Conservation (phyloP, 306 rosid genomes). For the Ormosia semicastrata region DNA sequence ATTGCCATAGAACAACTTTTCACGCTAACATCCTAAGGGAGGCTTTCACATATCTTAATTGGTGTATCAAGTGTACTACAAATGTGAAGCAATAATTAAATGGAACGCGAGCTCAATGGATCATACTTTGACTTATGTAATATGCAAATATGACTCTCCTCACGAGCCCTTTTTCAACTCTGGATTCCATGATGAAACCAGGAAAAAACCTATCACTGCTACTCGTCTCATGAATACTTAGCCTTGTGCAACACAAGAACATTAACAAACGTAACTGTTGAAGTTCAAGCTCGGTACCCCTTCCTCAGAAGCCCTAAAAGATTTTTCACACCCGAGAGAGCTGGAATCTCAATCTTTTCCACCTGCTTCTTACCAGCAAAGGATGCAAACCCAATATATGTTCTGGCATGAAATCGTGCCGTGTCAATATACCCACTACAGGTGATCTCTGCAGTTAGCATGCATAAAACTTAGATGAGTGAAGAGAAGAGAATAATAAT, state of each 20-base stretch:
- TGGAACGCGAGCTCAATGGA: not conserved
- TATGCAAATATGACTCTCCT: not conserved
- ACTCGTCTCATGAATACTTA: not conserved
- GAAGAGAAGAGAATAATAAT: not conserved
- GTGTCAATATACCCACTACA: conserved; percentile 75
- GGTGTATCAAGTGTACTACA: not conserved
- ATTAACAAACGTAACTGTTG: conserved; percentile 14
- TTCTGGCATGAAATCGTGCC: conserved; percentile 93
- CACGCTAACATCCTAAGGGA: not conserved
- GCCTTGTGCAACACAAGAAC: conserved; percentile 10
- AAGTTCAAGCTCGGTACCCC: conserved; percentile 6
- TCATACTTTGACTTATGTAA: not conserved
- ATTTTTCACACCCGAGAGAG: conserved; percentile 24
- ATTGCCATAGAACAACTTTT: not conserved
- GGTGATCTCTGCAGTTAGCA: conserved; percentile 73
- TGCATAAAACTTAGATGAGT: conserved; percentile 2
- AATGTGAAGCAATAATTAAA: not conserved
- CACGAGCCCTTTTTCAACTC: not conserved
- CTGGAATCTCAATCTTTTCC: conserved; percentile 68
- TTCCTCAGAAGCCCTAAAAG: conserved; percentile 26
- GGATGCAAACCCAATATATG: conserved; percentile 78
- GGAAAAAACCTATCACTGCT: not conserved
- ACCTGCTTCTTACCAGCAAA: conserved; percentile 57
- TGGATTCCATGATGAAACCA: conserved; percentile 2
- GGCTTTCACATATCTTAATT: not conserved